Percentiles rank a stretch among this genome's conserved stretches.
Evolutionary conservation across 2,329 filamentous ascomycete genomes (phyloP).

Genomic region (Fusarium siculi): DNA sequence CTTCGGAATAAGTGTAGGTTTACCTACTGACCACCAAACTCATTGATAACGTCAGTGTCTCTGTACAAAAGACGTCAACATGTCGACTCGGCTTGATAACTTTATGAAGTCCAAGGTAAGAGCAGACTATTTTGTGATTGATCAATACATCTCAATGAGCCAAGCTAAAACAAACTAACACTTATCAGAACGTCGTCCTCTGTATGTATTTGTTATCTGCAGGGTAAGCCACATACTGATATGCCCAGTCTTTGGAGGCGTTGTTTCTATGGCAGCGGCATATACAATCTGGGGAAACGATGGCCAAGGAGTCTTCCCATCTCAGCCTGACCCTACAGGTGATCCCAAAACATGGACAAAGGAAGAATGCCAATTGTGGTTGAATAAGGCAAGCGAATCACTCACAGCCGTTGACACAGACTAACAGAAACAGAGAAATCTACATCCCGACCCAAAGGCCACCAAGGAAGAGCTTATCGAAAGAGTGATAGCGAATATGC

Average conservation of each 20-base stretch:
- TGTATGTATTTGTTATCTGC: slow-evolving; percentile 58
- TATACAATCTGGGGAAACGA: slow-evolving; percentile 84
- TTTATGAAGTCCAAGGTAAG: slow-evolving; percentile 43
- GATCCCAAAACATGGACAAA: slow-evolving; percentile 77
- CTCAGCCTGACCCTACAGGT: slow-evolving; percentile 79
- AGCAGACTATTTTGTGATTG: fast-evolving
- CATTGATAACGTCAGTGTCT: neutral
- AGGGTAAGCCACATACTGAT: slow-evolving; percentile 35
- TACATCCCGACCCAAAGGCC: slow-evolving; percentile 57
- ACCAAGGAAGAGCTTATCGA: slow-evolving; percentile 59
- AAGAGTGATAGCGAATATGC: slow-evolving; percentile 60
- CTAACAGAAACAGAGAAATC: slow-evolving; percentile 52
- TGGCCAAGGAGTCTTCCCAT: slow-evolving; percentile 78
- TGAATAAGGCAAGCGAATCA: slow-evolving; percentile 71
- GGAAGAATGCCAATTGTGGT: slow-evolving; percentile 83
- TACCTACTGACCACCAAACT: neutral
- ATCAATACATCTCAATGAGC: fast-evolving
- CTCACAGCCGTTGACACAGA: neutral
- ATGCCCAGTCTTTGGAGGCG: slow-evolving; percentile 26
- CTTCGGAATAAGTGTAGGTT: neutral
- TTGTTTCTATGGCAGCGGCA: slow-evolving; percentile 57
- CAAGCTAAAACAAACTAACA: neutral
- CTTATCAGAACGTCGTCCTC: slow-evolving; percentile 71
- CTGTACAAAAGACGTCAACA: neutral
- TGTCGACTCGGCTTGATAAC: slow-evolving; percentile 40